Conservation (phyloP, 2,329 filamentous ascomycete species). For the Pseudocercospora fuligena region DNA sequence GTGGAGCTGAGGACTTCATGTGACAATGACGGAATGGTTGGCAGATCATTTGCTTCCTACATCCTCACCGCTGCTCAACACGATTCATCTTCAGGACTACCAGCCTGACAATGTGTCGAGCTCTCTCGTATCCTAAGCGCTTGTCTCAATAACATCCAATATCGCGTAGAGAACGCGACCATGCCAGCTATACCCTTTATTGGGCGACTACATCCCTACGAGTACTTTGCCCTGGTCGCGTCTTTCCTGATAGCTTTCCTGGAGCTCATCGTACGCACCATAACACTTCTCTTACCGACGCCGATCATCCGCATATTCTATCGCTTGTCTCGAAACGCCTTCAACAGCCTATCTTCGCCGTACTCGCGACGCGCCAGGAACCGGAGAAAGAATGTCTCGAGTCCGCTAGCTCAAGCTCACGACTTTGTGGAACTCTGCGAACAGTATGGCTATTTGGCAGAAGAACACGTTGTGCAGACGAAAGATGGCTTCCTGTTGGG, state of each 20-base stretch:
- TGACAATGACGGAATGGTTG: slow-evolving; percentile 22
- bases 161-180: background rate
- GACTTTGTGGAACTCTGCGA: slow-evolving; percentile 96
- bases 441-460: slow-evolving; percentile 87
- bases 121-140: background rate
- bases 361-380: slow-evolving; percentile 70
- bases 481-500: slow-evolving; percentile 92
- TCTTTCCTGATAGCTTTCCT: slow-evolving; percentile 83
- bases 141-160: background rate
- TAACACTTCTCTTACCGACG: slow-evolving; percentile 84
- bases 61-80: background rate
- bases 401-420: slow-evolving; percentile 77
- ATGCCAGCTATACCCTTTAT: slow-evolving; percentile 68
- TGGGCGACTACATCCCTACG: slow-evolving; percentile 64
- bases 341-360: slow-evolving; percentile 76
- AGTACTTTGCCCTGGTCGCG: slow-evolving; percentile 84
- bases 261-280: slow-evolving; percentile 80
- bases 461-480: slow-evolving; percentile 95
- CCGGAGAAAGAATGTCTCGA: slow-evolving; percentile 61
- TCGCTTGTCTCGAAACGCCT: slow-evolving; percentile 76
- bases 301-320: slow-evolving; percentile 85
- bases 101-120: background rate
- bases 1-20: slow-evolving; percentile 11
- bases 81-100: background rate
- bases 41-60: background rate